Base-by-base conservation (phyloP, 139 green algal species). In the Edaphochlamys debaryana region DNA sequence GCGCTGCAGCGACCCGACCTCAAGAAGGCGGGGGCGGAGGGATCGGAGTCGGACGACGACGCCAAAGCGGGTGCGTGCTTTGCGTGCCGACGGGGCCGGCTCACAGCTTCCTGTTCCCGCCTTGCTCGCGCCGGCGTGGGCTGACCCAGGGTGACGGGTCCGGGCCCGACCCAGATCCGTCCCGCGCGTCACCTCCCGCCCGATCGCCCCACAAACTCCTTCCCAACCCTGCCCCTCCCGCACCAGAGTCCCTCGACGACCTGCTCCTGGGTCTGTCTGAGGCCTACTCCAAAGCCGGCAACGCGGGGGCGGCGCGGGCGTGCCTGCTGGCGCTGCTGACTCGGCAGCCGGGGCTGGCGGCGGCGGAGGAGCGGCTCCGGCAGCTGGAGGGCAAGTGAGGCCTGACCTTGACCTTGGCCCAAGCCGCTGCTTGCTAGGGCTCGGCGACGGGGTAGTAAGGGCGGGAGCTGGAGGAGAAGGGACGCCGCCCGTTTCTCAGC, bases 241-340 rank as follows among this genome's bases (percentile, higher is more conserved):
- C 40, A 23, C 36, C 6, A 64, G 60, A 0, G 0, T 4, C 38
- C n/a, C n/a, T 82, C 38, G 76, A 73, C 8, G 42, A 50, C 4
- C 42, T 73, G 42, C 76, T 82, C 5, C 45, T 74, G 23, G 62
- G 32, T 62, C 76, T 82, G 64, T 50, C 76, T 1, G 76, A 74
- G 8, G 60, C 76, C 7, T 82, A 82, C 76, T 27, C 0, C 32
- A 50, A 50, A 32, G 56, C 76, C 8, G 76, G 76, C 22, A 73
- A 66, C 48, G 20, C 15, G 34, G 63, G 23, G 63, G 76, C 76
- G 23, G 76, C 76, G 30, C 32, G 42, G 25, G n/a, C 34, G 25
- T 82, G 76, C 62, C 42, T 82, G 62, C 23, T 64, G 40, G 62
- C 75, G 37, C 1, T 72, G 32, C 41, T 72, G 62, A n/a, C n/a